A percentile compares a stretch with the other conserved stretches of the same genome.
These are phyloP conservation scores for Draba incana DNA, from an alignment of 345 rosid species.

Conservation along the genomic window DNA sequence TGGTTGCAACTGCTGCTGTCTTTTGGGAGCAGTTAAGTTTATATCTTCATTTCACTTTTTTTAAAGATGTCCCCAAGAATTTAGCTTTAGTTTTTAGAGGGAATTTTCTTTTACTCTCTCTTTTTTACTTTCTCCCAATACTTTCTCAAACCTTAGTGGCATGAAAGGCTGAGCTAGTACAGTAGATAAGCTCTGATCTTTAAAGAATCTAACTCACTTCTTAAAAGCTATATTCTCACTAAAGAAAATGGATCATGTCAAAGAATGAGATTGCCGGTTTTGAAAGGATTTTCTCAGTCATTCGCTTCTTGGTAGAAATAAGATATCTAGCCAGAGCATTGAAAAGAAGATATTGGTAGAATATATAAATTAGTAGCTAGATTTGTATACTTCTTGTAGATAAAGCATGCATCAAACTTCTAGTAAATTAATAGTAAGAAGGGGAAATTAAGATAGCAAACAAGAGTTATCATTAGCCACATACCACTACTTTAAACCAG, in stretches of 20 bases:
- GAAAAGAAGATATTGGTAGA: too few species aligned
- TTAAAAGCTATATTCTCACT: constrained; percentile 1
- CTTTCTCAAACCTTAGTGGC: constrained; percentile 18
- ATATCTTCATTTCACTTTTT: constrained; percentile 28
- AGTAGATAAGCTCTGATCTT: constrained; percentile 20
- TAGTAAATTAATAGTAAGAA: too few species aligned
- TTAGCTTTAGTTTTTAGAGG: constrained; percentile 16
- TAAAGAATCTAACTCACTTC: constrained; percentile 22
- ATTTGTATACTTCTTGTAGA: too few species aligned
- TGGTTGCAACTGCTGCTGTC: constrained; percentile 51
- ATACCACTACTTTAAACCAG: too few species aligned
- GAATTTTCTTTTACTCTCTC: constrained; percentile 10
- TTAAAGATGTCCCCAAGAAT: constrained; percentile 30
- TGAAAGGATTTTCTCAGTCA: constrained; percentile 39
- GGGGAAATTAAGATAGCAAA: too few species aligned
- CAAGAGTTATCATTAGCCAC: too few species aligned
- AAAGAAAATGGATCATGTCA: constrained; percentile 6
- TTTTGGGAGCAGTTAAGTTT: constrained; percentile 36
- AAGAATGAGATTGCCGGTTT: constrained; percentile 46
- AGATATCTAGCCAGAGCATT: too few species aligned
- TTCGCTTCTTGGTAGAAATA: constrained; percentile 30
- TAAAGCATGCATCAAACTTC: too few species aligned
- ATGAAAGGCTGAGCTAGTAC: constrained; percentile 3
- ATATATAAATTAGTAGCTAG: too few species aligned
- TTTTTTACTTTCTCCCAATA: constrained; percentile 17